These are phyloP conservation scores for Cercis canadensis DNA, from an alignment of 306 rosid species.

Conservation along the genomic window DNA sequence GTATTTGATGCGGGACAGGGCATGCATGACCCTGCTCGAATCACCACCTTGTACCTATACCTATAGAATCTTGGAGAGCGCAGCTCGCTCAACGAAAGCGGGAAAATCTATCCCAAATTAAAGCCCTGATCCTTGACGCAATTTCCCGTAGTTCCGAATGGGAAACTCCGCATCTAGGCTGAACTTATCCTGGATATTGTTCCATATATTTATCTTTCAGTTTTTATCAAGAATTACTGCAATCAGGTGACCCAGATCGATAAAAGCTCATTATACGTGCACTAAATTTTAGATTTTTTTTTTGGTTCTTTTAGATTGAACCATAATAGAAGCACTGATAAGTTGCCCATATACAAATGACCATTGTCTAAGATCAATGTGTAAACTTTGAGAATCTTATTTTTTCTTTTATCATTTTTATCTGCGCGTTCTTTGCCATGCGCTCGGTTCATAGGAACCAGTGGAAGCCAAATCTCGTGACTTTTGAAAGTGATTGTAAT, in stretches of 20 bases:
- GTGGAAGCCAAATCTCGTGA: background rate
- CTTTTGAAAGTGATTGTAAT: background rate
- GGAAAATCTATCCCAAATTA: background rate
- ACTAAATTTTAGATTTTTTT: background rate
- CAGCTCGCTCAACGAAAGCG: background rate
- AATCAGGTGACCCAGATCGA: slow-evolving; percentile 48
- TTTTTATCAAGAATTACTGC: slow-evolving; percentile 35
- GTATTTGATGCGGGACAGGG: background rate
- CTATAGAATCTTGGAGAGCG: background rate
- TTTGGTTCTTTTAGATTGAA: background rate
- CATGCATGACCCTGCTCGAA: background rate
- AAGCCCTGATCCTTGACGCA: background rate
- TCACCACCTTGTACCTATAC: background rate
- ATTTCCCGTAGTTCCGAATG: slow-evolving; percentile 8
- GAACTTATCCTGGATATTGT: slow-evolving; percentile 26
- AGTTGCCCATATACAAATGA: background rate
- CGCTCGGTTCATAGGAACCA: no score
- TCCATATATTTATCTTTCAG: slow-evolving; percentile 33
- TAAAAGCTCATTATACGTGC: no score
- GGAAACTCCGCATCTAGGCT: slow-evolving; percentile 9
- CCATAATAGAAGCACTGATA: background rate
- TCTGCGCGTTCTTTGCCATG: no score
- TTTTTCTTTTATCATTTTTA: no score
- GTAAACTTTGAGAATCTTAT: no score
- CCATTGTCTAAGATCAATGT: background rate